Base-by-base conservation (phyloP, 2,329 filamentous ascomycete genomes). In the Fusarium napiforme region DNA sequence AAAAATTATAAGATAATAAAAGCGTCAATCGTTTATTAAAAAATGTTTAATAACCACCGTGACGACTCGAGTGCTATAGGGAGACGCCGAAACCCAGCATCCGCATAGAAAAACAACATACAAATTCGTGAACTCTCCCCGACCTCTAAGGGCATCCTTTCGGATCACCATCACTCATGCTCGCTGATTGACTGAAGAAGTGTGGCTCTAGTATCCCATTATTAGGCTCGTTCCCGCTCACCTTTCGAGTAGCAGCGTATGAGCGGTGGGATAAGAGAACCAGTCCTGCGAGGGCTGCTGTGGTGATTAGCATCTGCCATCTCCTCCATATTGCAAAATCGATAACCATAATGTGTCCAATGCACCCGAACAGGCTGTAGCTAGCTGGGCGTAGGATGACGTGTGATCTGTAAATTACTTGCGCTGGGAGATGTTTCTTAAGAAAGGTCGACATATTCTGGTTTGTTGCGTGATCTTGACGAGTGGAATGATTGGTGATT, bases 311-410 rank as follows among this genome's bases (percentile, higher is more conserved):
- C 73, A 77, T 75, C 78, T 79, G 78, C 73, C 74, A 74, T 71
- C 79, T 76, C 78, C 79, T 78, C 78, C 82, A 84, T 86, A 87
- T 86, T 84, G 85, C 86, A 88, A 88, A 87, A 88, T 84, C 82
- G 84, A 84, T 89, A 89, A 89, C 81, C 85, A 88, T 89, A 82
- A 88, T 86, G 84, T 89, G 86, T 89, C 87, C 87, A 89, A 89
- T 85, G 83, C 85, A 84, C 86, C 84, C 83, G 79, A 73, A 71
- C 81, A 84, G 83, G 84, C 83, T 81, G 83, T 85, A 85, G 82
- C 84, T 81, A 81, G 81, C 80, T 81, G 81, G 83, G 85, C 81
- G 84, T 89, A 89, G 87, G 86, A 89, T 89, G 86, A 87, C 82
- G 82, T 82, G 84, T 86, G 85, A 88, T 85, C 80, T 83, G 81